Evolutionary conservation across 1,284 basidiomycete genomes (phyloP).

Genomic region (Erythrobasidium hasegawianum): DNA sequence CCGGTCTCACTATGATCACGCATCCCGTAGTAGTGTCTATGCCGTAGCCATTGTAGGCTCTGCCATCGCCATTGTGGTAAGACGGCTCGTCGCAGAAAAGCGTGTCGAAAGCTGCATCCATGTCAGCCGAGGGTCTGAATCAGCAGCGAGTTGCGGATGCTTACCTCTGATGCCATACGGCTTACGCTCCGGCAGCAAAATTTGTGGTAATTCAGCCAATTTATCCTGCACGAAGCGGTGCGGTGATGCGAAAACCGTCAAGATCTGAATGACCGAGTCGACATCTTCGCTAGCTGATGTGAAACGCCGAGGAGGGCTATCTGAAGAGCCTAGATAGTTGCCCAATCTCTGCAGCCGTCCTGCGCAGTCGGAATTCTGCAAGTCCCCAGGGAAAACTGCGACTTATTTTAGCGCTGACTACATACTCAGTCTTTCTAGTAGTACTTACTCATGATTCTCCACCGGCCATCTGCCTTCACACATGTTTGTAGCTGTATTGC

Average conservation of each 20-base stretch:
- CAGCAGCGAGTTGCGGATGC: background rate
- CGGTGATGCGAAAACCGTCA: constrained; percentile 41
- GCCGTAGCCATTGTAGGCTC: constrained; percentile 46
- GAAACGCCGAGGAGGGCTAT: constrained; percentile 37
- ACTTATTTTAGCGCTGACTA: background rate
- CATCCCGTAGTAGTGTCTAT: constrained; percentile 44
- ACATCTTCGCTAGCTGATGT: constrained; percentile 36
- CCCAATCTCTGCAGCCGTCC: constrained; percentile 34
- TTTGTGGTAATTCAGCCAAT: constrained; percentile 33
- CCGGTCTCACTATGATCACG: constrained; percentile 47
- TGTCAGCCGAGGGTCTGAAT: too few species aligned
- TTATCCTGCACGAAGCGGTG: constrained; percentile 38
- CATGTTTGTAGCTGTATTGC: constrained; percentile 36
- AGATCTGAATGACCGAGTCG: constrained; percentile 42
- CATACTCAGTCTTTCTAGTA: background rate
- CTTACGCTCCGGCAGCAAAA: constrained; percentile 38
- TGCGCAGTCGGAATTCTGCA: constrained; percentile 25
- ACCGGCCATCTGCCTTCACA: constrained; percentile 34
- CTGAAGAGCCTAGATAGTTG: constrained; percentile 35
- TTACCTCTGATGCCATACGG: constrained; percentile 39
- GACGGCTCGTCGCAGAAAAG: constrained; percentile 47
- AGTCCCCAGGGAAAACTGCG: constrained; percentile 42
- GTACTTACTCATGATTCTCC: constrained; percentile 30
- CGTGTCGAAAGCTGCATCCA: constrained; percentile 32
- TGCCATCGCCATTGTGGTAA: constrained; percentile 46